A percentile compares a stretch with the other conserved stretches of the same genome.
Conservation (phyloP, 202 grass and related monocot species). For the Panicum virgatum region DNA sequence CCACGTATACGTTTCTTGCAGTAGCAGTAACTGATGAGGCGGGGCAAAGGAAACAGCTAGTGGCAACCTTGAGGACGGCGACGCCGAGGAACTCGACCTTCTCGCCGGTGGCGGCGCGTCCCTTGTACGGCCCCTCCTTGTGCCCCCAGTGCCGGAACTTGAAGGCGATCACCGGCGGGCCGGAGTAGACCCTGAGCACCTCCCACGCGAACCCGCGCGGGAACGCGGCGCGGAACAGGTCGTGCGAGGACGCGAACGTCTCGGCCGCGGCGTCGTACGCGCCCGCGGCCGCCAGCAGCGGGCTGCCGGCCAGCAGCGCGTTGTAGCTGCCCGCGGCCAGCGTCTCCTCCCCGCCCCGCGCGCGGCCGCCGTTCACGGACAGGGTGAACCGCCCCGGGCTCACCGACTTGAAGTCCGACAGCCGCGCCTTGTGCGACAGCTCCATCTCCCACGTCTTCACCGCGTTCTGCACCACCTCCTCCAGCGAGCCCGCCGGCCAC, state of each 20-base stretch:
- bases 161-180: conserved; percentile 63
- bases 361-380: conserved; percentile 62
- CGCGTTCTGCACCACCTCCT: conserved; percentile 89
- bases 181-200: conserved; percentile 70
- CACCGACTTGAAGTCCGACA: conserved; percentile 88
- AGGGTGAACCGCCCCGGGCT: conserved; percentile 53
- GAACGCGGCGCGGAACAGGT: conserved; percentile 63
- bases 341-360: conserved; percentile 55
- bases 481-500: conserved; percentile 79
- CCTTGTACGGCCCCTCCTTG: conserved; percentile 80
- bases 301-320: conserved; percentile 54
- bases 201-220: conserved; percentile 92
- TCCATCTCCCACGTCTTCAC: conserved; percentile 99
- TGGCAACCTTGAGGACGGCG: conserved; percentile 73
- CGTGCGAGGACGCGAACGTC: conserved; percentile 88
- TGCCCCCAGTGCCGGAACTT: conserved; percentile 95
- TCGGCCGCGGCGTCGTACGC: conserved; percentile 71
- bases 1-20: neutral
- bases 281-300: conserved; percentile 49
- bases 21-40: neutral
- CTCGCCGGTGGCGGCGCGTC: conserved; percentile 62
- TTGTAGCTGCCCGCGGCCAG: conserved; percentile 89
- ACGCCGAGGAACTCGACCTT: conserved; percentile 74
- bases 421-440: conserved; percentile 76
- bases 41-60: neutral